A percentile compares a stretch with the other conserved stretches of the same genome.
Evolutionary conservation across 805 yeast genomes (phyloP).

Genomic region (Nakazawaea anatomiae): DNA sequence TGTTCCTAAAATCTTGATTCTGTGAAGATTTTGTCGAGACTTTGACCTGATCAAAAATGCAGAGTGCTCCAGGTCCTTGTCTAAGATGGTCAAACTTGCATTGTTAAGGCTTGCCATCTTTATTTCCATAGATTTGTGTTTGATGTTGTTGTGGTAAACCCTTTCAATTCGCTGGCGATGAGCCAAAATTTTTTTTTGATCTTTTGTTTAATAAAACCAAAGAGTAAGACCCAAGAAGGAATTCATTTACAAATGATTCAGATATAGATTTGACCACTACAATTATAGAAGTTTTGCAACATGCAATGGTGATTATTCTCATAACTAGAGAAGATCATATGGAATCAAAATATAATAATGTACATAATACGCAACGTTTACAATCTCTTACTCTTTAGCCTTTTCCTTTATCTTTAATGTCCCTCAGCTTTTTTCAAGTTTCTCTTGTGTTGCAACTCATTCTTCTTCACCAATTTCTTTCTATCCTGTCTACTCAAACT

Average conservation of each 20-base stretch:
- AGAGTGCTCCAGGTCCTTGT: slow-evolving; percentile 7
- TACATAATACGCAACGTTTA: too few species aligned
- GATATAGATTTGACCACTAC: too few species aligned
- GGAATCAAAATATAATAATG: neutral
- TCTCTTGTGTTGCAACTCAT: slow-evolving; percentile 77
- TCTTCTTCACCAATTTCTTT: slow-evolving; percentile 78
- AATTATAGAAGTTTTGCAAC: too few species aligned
- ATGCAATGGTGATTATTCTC: too few species aligned
- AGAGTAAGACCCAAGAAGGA: too few species aligned
- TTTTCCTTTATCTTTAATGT: neutral
- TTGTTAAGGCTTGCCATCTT: neutral
- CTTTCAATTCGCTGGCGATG: neutral
- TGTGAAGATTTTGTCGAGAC: slow-evolving; percentile 15
- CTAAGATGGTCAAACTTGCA: slow-evolving; percentile 1
- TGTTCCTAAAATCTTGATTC: slow-evolving; percentile 46
- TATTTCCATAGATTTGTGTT: too few species aligned
- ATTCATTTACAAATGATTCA: too few species aligned
- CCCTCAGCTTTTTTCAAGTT: slow-evolving; percentile 43
- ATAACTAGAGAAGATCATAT: neutral
- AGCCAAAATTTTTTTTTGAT: neutral
- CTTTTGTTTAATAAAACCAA: too few species aligned
- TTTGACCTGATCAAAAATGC: slow-evolving; percentile 8
- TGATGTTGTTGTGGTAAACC: too few species aligned
- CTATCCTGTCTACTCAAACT: slow-evolving; percentile 75
- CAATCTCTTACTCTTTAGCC: too few species aligned